Conservation (phyloP, 306 rosid species). For the Mimosa bimucronata region DNA sequence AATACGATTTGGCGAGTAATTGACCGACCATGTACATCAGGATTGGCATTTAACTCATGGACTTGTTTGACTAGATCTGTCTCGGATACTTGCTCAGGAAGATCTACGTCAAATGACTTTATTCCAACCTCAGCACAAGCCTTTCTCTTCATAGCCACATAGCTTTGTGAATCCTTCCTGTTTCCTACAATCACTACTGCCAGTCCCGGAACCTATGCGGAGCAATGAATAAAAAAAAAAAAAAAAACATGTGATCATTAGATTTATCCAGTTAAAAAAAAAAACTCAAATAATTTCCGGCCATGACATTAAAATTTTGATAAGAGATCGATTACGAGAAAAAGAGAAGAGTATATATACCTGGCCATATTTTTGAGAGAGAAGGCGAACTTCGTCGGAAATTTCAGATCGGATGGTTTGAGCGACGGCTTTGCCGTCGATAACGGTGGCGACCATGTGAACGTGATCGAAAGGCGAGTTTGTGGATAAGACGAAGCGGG, state of each 20-base stretch:
- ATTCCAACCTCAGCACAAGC: conserved; percentile 91
- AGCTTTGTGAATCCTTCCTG: conserved; percentile 89
- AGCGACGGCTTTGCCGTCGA: conserved; percentile 85
- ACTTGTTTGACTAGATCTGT: conserved; percentile 65
- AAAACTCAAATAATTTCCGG: not conserved
- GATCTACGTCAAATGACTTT: conserved; percentile 74
- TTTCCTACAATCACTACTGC: conserved; percentile 90
- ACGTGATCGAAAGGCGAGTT: not conserved
- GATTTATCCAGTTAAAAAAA: not conserved
- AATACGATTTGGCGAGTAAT: not conserved
- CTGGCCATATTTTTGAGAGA: conserved; percentile 78
- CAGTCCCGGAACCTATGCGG: conserved; percentile 77
- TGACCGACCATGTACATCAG: conserved; percentile 77
- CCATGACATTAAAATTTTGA: not conserved
- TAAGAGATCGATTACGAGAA: not conserved
- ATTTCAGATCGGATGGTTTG: conserved; percentile 79
- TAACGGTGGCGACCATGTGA: conserved; percentile 74
- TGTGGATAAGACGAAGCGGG: not conserved
- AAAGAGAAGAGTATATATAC: conserved; percentile 40
- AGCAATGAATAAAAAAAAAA: not conserved
- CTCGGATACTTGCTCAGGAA: conserved; percentile 72
- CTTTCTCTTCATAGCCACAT: conserved; percentile 83
- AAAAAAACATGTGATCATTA: not conserved
- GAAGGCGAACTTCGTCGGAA: conserved; percentile 59
- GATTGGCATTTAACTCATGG: conserved; percentile 64